Percentiles rank a stretch among this genome's conserved stretches.
Conservation (phyloP, 495 filamentous ascomycete genomes). For the Aspergillus affinis region DNA sequence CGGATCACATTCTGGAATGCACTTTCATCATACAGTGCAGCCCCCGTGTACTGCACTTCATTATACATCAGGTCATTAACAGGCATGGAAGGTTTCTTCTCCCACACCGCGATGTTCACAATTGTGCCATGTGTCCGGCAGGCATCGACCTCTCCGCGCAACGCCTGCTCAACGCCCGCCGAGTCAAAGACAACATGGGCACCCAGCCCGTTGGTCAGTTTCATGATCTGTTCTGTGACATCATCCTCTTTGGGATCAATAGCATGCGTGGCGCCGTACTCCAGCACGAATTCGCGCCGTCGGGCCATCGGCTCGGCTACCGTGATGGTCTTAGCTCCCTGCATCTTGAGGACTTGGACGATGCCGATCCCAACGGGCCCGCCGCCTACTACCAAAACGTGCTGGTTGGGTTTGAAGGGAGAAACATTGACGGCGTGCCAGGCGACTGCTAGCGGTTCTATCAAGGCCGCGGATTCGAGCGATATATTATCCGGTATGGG, state of each 20-base stretch:
- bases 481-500: slow-evolving; percentile 19
- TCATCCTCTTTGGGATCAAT: slow-evolving; percentile 56
- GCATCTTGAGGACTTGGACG: slow-evolving; percentile 54
- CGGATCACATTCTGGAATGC: slow-evolving; percentile 56
- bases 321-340: slow-evolving; percentile 51
- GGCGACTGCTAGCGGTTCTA: slow-evolving; percentile 63
- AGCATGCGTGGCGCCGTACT: slow-evolving; percentile 55
- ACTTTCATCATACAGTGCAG: slow-evolving; percentile 53
- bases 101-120: slow-evolving; percentile 65
- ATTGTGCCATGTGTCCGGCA: slow-evolving; percentile 54
- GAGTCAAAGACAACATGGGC: slow-evolving; percentile 58
- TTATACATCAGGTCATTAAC: slow-evolving; percentile 49
- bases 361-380: slow-evolving; percentile 65
- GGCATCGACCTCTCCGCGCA: slow-evolving; percentile 50
- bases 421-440: slow-evolving; percentile 64
- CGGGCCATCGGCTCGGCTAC: slow-evolving; percentile 52
- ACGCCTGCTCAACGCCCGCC: slow-evolving; percentile 53
- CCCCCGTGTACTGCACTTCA: slow-evolving; percentile 48
- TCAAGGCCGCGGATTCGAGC: slow-evolving; percentile 41
- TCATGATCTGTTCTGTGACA: slow-evolving; percentile 42
- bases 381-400: slow-evolving; percentile 56
- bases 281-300: slow-evolving; percentile 48
- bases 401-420: slow-evolving; percentile 48
- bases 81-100: slow-evolving; percentile 45
- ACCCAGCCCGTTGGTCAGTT: slow-evolving; percentile 49